phyloP scores from a whole-genome alignment of 2,329 filamentous ascomycete genomes.

The Fusarium pseudoanthophilum region DNA sequence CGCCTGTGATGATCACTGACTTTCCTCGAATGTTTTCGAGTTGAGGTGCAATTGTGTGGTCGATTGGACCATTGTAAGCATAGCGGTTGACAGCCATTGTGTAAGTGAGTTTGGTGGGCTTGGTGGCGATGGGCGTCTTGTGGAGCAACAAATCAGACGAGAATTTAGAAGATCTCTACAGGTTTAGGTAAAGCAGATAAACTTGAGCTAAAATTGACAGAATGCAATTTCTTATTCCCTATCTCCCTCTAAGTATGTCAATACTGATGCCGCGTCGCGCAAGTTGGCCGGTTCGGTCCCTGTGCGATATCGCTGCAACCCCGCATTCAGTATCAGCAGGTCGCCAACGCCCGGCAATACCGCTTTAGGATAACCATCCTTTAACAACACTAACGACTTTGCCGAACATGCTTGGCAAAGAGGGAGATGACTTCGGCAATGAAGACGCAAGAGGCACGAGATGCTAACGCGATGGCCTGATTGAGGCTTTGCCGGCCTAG shows the following conservation, averaged over 20 bases:
- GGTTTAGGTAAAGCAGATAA: not conserved
- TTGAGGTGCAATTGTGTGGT: constrained; percentile 19
- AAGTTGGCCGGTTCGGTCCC: not conserved
- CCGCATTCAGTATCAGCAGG: not conserved
- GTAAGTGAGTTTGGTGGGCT: not conserved
- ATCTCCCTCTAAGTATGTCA: not conserved
- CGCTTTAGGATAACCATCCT: not conserved
- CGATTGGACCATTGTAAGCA: constrained; percentile 33
- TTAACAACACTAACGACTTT: not conserved
- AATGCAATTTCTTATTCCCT: not conserved
- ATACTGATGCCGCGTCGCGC: rapidly evolving
- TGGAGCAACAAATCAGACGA: not conserved
- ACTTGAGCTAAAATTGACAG: not conserved
- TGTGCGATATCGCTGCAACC: not conserved
- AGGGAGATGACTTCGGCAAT: not conserved
- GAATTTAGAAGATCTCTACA: not conserved
- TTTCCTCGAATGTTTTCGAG: constrained; percentile 51
- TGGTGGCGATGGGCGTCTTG: not conserved
- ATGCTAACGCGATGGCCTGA: not conserved
- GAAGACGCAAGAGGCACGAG: not conserved
- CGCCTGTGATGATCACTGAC: constrained; percentile 60
- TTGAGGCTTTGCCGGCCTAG: not conserved
- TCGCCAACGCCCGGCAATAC: not conserved
- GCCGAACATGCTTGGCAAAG: not conserved
- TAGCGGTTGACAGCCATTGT: constrained; percentile 31